phyloP scores from a whole-genome alignment of 139 green algal species.

The Picochlorum sp. region DNA sequence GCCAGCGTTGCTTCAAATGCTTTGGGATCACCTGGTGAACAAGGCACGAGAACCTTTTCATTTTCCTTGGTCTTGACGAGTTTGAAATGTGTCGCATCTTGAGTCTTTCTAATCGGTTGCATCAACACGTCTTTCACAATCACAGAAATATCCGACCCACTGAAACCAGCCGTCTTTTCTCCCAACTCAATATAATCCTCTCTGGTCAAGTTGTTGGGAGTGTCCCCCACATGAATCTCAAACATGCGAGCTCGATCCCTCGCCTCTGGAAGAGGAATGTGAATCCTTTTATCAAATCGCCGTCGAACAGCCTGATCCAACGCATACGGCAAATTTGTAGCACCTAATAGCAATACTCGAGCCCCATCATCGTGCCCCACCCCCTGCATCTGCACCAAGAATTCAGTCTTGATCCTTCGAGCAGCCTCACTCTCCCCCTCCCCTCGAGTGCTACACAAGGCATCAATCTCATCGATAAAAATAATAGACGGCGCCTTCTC shows the following conservation, averaged over 20 bases:
- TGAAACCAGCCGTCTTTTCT: slow-evolving; percentile 79
- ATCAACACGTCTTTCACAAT: slow-evolving; percentile 97
- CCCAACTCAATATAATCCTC: slow-evolving; percentile 83
- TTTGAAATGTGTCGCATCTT: slow-evolving; percentile 92
- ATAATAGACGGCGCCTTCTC: slow-evolving; percentile 94
- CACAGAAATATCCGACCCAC: slow-evolving; percentile 68
- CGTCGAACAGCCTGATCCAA: slow-evolving; percentile 86
- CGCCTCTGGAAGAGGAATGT: slow-evolving; percentile 95
- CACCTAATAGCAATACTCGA: slow-evolving; percentile 77
- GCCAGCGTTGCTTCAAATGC: slow-evolving; percentile 60
- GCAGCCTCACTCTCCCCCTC: slow-evolving; percentile 92
- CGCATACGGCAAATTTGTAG: slow-evolving; percentile 95
- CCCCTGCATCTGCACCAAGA: slow-evolving; percentile 94
- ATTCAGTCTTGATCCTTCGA: slow-evolving; percentile 97
- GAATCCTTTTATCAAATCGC: slow-evolving; percentile 93
- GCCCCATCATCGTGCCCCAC: slow-evolving; percentile 29
- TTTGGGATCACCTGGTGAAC: slow-evolving; percentile 57
- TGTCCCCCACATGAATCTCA: slow-evolving; percentile 92
- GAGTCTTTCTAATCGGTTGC: slow-evolving; percentile 87
- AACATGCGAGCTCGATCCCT: slow-evolving; percentile 89
- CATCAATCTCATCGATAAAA: slow-evolving; percentile 98
- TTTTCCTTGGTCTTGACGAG: neutral
- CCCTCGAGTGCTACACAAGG: slow-evolving; percentile 74
- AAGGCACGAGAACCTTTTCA: slow-evolving; percentile 53
- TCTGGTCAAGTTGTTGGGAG: slow-evolving; percentile 63